Evolutionary conservation across 805 yeast genomes (phyloP).

Genomic region (Barnettozyma botsteinii): DNA sequence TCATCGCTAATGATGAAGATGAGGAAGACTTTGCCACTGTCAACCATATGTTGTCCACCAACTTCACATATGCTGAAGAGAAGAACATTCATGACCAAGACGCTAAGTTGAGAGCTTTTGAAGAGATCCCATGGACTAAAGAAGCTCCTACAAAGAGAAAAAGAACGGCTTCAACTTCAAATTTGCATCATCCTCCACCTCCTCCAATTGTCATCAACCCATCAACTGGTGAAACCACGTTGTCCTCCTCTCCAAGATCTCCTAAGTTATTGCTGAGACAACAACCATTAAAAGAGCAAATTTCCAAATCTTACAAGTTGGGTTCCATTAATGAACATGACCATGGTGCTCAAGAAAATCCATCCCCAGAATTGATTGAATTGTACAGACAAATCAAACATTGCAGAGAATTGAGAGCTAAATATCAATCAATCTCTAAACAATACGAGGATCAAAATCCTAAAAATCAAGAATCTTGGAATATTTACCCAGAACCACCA

Average conservation of each 20-base stretch:
- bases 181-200: slow-evolving; percentile 33
- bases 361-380: slow-evolving; percentile 63
- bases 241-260: slow-evolving; percentile 14
- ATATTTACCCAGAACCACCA: slow-evolving; percentile 89
- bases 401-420: slow-evolving; percentile 70
- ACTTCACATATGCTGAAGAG: slow-evolving; percentile 63
- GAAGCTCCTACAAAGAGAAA: slow-evolving; percentile 29
- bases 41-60: slow-evolving; percentile 36
- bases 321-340: slow-evolving; percentile 43
- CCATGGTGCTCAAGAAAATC: slow-evolving; percentile 48
- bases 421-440: slow-evolving; percentile 62
- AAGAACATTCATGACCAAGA: slow-evolving; percentile 58
- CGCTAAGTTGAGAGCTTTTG: slow-evolving; percentile 57
- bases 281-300: slow-evolving; percentile 4
- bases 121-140: slow-evolving; percentile 22
- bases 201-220: slow-evolving; percentile 27
- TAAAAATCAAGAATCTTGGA: slow-evolving; percentile 69
- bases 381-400: slow-evolving; percentile 54
- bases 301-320: slow-evolving; percentile 34
- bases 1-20: slow-evolving; percentile 7
- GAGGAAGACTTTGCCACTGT: slow-evolving; percentile 20
- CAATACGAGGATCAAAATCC: slow-evolving; percentile 82
- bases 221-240: slow-evolving; percentile 23
- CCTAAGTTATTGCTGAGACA: slow-evolving; percentile 4
- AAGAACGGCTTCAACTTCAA: slow-evolving; percentile 32